A percentile compares a stretch with the other conserved stretches of the same genome.
Conservation (phyloP, 148 eudicot species). For the Rhododendron ferrugineum region DNA sequence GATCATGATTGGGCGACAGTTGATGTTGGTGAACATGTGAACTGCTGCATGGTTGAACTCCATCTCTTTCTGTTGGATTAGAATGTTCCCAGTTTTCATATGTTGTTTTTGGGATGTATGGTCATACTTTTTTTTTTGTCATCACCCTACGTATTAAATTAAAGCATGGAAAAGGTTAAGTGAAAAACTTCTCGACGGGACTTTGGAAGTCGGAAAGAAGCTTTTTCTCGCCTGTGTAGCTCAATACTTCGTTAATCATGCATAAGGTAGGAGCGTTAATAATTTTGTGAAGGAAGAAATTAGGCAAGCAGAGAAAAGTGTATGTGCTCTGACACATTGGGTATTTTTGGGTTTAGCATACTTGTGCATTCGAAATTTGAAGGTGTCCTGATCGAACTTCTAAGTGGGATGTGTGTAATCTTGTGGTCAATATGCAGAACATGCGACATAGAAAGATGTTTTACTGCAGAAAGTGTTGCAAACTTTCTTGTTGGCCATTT, state of each 20-base stretch:
- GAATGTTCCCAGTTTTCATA: background rate
- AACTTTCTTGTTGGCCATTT: background rate
- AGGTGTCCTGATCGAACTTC: background rate
- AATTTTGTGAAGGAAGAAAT: background rate
- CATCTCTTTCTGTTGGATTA: background rate
- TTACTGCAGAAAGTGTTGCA: background rate
- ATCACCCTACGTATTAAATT: background rate
- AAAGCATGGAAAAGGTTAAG: background rate
- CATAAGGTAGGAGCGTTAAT: background rate
- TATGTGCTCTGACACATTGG: background rate
- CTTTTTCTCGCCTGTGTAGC: background rate
- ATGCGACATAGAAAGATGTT: background rate
- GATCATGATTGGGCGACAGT: background rate
- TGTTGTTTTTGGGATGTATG: background rate
- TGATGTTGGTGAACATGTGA: background rate
- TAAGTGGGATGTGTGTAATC: background rate
- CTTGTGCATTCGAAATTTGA: background rate
- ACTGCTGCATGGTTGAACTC: constrained; percentile 6
- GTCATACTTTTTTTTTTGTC: too few species aligned
- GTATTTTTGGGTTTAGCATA: background rate
- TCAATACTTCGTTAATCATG: background rate
- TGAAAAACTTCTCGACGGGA: background rate
- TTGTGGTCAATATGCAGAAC: background rate
- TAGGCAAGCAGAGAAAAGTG: background rate
- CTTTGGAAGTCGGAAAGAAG: background rate